Base-by-base conservation (phyloP, 164 flowering plant species). In the Vitis rotundifolia region DNA sequence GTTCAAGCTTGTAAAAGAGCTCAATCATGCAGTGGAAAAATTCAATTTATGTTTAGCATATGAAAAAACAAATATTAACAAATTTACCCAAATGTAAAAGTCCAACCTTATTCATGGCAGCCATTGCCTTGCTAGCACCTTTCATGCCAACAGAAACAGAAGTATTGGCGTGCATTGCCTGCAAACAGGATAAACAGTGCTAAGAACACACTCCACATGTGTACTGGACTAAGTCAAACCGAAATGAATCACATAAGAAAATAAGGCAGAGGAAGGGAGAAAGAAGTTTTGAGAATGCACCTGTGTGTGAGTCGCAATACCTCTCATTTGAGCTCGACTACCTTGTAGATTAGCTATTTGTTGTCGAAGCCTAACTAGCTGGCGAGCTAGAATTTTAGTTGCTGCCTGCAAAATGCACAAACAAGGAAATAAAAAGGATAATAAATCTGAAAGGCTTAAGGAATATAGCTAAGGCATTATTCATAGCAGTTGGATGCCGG, bases 321-420 rank as follows among this genome's bases (percentile, higher is more conserved):
- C 97, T 74, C 97, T 85, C 86, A 94, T 92, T 84, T 92, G 98
- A 76, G 97, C 97, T 70, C 97, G 87, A 72, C 97, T 90, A 51
- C 92, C 84, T 81, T 94, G 98, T 71, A 94, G 86, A 63, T 91
- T 92, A 53, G 91, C 80, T 73, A 94, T 89, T 70, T 94, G 97
- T 68, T 94, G 94, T 71, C 97, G 86, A 57, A 94, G 91, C 86
- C 98, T 85, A 54, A 94, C 69, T 63, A 94, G 84, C 66, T 94
- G 98, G 49, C 97, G 92, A 4, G 98, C 98, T 26, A 94, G 82
- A 78, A 82, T 84, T 80, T 88, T 90, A 50, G 98, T 90, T 11
- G 98, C 98, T 59, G 83, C 87, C 98, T 94, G 79, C 29, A 81
- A 11, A 71, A 71, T 53, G 50, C 15, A n/a, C 69, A 67, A 8